Evolutionary conservation across 495 filamentous ascomycete species (phyloP), one percentile per base, ranked within the genome.

Genomic region (Daldinia caldariorum): DNA sequence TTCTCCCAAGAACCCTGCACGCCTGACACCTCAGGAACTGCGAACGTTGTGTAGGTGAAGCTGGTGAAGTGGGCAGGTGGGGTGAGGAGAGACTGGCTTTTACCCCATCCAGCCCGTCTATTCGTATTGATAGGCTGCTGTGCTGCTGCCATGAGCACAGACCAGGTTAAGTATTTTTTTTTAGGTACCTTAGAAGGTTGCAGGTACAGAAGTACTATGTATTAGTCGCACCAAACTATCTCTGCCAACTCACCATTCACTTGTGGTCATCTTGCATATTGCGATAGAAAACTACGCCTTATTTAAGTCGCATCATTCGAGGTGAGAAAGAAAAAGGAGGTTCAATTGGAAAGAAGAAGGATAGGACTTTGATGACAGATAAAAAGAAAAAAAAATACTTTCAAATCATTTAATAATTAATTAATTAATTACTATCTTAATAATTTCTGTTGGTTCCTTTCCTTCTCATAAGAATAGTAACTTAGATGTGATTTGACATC

Each of bases 191-290:
- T 20, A 26, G 26, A 26, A 26, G 26, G 26, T 26, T 26, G 3
- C 26, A 26, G 26, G 26, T 26, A 26, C 26, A 26, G 26, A 26
- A 26, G 3, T 26, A 26, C 26, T 26, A 26, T 26, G 26, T 26
- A 26, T 3, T 26, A 47, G 43, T 47, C 43, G 43, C 16, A 47
- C 18, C 9, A 7, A 22, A 20, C 43, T 47, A 53, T 49, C 54
- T 57, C 16, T 73, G 70, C 70, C 70, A 73, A 60, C 70, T 73
- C 70, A 73, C 66, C 66, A 66, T 73, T 47, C 29, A 61, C 51
- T 49, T 59, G 39, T n/a, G 32, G 32, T 62, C 62, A 64, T 63
- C 63, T 59, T 67, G 69, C 69, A 67, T 71, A 68, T 60, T 54
- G 47, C 59, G 59, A 67, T 67, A 60, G 54, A 57, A 29, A 20